Conservation (phyloP, 2,329 filamentous ascomycete species). For the Ophiocordyceps camponoti-floridani region DNA sequence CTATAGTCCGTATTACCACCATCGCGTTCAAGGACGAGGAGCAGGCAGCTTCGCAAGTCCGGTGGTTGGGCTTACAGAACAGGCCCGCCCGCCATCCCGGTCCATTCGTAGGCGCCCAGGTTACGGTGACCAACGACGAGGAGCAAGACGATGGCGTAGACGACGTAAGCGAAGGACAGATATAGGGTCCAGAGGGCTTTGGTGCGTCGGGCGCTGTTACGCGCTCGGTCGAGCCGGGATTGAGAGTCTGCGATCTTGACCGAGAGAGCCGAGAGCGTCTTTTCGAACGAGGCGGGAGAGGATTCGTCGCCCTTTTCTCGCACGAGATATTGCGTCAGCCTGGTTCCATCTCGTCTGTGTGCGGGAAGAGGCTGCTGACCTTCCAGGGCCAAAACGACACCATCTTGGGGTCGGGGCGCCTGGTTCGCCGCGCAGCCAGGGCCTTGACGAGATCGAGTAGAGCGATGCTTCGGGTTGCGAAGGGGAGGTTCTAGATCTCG, state of each 20-base stretch:
- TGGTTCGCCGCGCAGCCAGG: neutral
- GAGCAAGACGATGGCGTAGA: conserved; percentile 64
- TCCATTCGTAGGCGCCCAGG: conserved; percentile 62
- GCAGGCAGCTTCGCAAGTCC: conserved; percentile 1
- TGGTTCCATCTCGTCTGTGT: neutral
- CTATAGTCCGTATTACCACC: conserved; percentile 21
- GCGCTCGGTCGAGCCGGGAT: conserved; percentile 53
- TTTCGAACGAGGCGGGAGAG: conserved; percentile 86
- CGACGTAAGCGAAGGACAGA: conserved; percentile 73
- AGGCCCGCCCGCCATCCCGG: conserved; percentile 60
- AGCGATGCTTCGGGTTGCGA: no score
- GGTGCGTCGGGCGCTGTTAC: conserved; percentile 55
- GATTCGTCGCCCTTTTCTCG: conserved; percentile 48
- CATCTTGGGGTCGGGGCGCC: conserved; percentile 1
- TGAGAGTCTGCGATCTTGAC: conserved; percentile 64
- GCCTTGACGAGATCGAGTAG: no score
- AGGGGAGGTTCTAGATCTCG: no score
- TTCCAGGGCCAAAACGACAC: conserved; percentile 8
- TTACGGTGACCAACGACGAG: conserved; percentile 73
- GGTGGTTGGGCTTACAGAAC: conserved; percentile 38
- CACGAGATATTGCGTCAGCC: no score
- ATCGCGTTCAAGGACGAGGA: neutral
- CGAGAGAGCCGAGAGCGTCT: conserved; percentile 65
- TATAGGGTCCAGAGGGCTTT: conserved; percentile 85
- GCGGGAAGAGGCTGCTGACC: conserved; percentile 1